Percentiles rank a stretch among this genome's conserved stretches.
Evolutionary conservation across 1,139 yeast species (phyloP).

Genomic region (Pneumocystis sp.): DNA sequence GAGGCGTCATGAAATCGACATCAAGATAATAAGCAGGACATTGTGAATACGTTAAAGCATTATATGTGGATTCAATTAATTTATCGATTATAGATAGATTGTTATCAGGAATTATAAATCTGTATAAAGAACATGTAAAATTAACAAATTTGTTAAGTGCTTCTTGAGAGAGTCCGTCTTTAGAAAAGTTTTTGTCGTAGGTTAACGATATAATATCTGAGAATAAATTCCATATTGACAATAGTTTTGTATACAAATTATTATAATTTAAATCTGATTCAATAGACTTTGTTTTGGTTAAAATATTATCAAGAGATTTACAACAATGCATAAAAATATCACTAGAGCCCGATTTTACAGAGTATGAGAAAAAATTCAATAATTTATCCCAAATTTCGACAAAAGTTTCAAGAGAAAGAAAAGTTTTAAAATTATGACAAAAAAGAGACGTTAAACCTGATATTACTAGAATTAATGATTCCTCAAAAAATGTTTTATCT

Average conservation of each 20-base stretch:
- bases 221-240: not conserved
- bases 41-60: slow-evolving; percentile 1
- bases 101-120: not conserved
- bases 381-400: not conserved
- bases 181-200: not conserved
- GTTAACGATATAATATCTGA: not conserved
- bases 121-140: slow-evolving; percentile 1
- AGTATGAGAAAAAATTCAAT: not conserved
- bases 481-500: not conserved
- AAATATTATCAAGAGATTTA: not conserved
- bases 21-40: slow-evolving; percentile 8
- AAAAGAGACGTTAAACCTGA: not conserved
- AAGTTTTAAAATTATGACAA: not conserved
- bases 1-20: slow-evolving; percentile 5
- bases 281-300: not conserved
- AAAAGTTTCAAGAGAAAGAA: not conserved
- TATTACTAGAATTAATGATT: not conserved
- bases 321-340: not conserved
- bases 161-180: not conserved
- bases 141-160: not conserved
- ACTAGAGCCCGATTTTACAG: not conserved
- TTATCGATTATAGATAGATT: not conserved
- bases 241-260: not conserved
- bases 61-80: not conserved
- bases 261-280: not conserved